phyloP scores from a whole-genome alignment of 306 rosid genomes.

The Albizia julibrissin region DNA sequence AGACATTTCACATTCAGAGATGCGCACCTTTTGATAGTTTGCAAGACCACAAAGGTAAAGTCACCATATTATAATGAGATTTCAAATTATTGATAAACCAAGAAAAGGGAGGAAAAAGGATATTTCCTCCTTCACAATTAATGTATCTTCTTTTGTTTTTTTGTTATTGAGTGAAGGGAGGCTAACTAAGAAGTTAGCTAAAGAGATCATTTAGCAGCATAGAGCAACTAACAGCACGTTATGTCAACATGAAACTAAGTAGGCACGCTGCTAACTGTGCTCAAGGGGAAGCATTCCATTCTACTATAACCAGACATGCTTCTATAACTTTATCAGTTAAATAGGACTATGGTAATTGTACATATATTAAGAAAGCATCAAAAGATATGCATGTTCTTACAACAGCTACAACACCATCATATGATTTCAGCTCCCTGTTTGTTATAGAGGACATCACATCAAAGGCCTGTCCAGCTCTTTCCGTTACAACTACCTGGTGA shows the following conservation, averaged over 20 bases:
- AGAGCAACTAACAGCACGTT: not conserved
- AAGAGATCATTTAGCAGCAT: conserved; percentile 9
- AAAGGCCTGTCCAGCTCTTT: conserved; percentile 86
- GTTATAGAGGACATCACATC: conserved; percentile 68
- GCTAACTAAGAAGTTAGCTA: not conserved
- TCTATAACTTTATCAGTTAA: conserved; percentile 6
- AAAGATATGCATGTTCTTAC: conserved; percentile 60
- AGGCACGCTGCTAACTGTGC: not conserved
- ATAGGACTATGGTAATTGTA: not conserved
- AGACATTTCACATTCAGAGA: not conserved
- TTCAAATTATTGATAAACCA: conserved; percentile 7
- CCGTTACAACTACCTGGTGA: conserved; percentile 81
- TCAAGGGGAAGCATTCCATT: not conserved
- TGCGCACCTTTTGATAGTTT: not conserved
- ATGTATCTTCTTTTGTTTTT: not conserved
- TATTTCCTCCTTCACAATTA: not conserved
- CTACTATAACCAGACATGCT: conserved; percentile 4
- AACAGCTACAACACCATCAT: conserved; percentile 86
- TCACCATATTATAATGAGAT: not conserved
- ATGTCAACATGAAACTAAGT: conserved; percentile 13
- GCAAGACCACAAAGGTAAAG: conserved; percentile 2
- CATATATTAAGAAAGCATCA: conserved; percentile 18
- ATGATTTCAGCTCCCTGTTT: conserved; percentile 68
- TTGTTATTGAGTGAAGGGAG: not conserved
- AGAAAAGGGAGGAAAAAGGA: not conserved